Percentiles rank a stretch among this genome's conserved stretches.
These are phyloP conservation scores for Dipteronia sinensis DNA, from an alignment of 345 rosid species.

Conservation along the genomic window DNA sequence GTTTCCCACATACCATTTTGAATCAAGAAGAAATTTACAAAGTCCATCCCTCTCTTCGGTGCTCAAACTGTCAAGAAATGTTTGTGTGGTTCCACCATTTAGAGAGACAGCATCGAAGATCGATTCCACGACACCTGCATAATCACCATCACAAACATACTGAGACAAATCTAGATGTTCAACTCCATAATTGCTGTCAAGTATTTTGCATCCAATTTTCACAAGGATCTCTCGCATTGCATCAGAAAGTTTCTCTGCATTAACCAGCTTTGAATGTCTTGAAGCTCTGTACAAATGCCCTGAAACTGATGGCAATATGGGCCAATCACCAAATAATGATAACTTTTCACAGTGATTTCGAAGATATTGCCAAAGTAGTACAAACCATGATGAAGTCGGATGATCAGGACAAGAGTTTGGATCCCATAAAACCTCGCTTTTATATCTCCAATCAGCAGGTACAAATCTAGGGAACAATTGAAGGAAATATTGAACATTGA, in stretches of 20 bases:
- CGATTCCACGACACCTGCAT: slow-evolving; percentile 71
- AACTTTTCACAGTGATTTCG: slow-evolving; percentile 58
- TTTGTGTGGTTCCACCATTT: slow-evolving; percentile 36
- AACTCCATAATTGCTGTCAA: slow-evolving; percentile 53
- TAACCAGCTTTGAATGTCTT: slow-evolving; percentile 70
- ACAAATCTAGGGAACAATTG: slow-evolving; percentile 72
- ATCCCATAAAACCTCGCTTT: slow-evolving; percentile 67
- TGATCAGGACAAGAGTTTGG: slow-evolving; percentile 58
- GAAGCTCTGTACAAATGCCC: slow-evolving; percentile 76
- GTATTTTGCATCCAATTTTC: slow-evolving; percentile 89
- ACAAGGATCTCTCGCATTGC: slow-evolving; percentile 56
- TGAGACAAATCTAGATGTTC: slow-evolving; percentile 75
- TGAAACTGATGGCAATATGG: slow-evolving; percentile 82
- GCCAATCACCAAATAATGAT: slow-evolving; percentile 83
- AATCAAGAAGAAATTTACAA: slow-evolving; percentile 70
- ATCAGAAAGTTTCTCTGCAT: slow-evolving; percentile 61
- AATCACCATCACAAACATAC: slow-evolving; percentile 59
- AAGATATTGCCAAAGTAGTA: slow-evolving; percentile 83
- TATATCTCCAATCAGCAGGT: slow-evolving; percentile 83
- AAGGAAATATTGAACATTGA: slow-evolving; percentile 55
- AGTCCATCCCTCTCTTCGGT: slow-evolving; percentile 81
- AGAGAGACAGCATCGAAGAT: slow-evolving; percentile 60
- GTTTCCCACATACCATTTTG: slow-evolving; percentile 77
- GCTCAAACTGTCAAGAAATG: slow-evolving; percentile 43
- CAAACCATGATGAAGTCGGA: slow-evolving; percentile 84